phyloP scores from a whole-genome alignment of 768 basidiomycete species.

The Trametopsis cervina region DNA sequence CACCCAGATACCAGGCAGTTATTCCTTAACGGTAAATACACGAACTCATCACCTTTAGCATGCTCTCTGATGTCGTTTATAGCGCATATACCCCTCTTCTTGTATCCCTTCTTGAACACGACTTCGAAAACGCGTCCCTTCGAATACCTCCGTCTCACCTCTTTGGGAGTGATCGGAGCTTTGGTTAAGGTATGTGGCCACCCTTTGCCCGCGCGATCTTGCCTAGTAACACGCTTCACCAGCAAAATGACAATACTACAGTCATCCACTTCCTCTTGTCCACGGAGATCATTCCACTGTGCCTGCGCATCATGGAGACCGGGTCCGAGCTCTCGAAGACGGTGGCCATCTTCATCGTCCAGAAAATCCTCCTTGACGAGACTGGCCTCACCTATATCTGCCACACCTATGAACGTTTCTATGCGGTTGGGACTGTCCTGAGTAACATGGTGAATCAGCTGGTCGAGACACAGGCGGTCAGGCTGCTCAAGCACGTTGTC shows the following conservation, averaged over 20 bases:
- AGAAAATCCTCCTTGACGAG: constrained; percentile 95
- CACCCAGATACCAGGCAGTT: constrained; percentile 94
- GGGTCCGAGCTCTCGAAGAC: constrained; percentile 98
- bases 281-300: constrained; percentile 98
- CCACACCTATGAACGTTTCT: constrained; percentile 99
- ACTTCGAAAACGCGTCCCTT: constrained; percentile 99
- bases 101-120: constrained; percentile 98
- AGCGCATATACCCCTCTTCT: constrained; percentile 93
- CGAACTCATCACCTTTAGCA: neutral
- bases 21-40: constrained; percentile 77
- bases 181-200: constrained; percentile 76
- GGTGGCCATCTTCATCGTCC: constrained; percentile 99
- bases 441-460: constrained; percentile 99
- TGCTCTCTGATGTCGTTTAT: neutral
- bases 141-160: constrained; percentile 97
- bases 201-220: neutral
- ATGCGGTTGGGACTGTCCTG: constrained; percentile 96
- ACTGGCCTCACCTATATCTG: constrained; percentile 98
- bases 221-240: neutral
- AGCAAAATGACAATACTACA: constrained; percentile 99
- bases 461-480: constrained; percentile 95
- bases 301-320: constrained; percentile 99
- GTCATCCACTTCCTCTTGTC: constrained; percentile 99
- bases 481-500: constrained; percentile 95
- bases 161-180: constrained; percentile 98